phyloP scores from a whole-genome alignment of 2,329 filamentous ascomycete species.

The Aspergillus sp. region DNA sequence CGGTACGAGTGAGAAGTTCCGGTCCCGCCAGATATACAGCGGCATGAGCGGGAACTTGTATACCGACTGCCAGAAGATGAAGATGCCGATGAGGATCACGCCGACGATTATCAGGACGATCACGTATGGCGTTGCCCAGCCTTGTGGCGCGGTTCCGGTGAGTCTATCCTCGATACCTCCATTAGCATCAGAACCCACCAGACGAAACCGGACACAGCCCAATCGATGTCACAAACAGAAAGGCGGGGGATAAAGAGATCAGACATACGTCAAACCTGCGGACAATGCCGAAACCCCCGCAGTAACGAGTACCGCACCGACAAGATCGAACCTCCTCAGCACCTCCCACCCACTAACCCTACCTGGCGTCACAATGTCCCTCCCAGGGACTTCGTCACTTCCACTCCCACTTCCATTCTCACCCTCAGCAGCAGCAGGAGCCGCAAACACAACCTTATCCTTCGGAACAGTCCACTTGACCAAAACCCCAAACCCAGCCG shows the following conservation, averaged over 20 bases:
- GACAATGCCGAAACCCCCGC: constrained; percentile 4
- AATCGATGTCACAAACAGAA: background rate
- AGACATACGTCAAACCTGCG: constrained; percentile 1
- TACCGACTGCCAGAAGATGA: constrained; percentile 66
- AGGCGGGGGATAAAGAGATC: background rate
- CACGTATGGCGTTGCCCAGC: constrained; percentile 67
- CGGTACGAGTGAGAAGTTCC: constrained; percentile 68
- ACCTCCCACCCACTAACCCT: background rate
- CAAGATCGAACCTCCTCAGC: constrained; percentile 7
- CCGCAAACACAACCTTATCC: background rate
- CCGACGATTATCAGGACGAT: constrained; percentile 67
- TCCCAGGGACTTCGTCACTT: background rate
- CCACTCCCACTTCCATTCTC: background rate
- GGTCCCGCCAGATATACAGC: constrained; percentile 61
- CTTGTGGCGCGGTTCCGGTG: constrained; percentile 60
- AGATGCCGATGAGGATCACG: constrained; percentile 58
- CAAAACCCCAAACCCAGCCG: constrained; percentile 61
- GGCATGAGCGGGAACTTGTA: constrained; percentile 57
- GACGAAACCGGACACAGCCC: background rate
- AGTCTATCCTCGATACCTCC: constrained; percentile 34
- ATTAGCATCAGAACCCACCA: background rate
- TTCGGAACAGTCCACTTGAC: constrained; percentile 37
- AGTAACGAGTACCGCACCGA: constrained; percentile 5
- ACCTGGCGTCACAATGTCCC: background rate
- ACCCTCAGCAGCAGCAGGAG: background rate